phyloP scores from a whole-genome alignment of 805 yeast species.

The Nakazawaea anatomiae region DNA sequence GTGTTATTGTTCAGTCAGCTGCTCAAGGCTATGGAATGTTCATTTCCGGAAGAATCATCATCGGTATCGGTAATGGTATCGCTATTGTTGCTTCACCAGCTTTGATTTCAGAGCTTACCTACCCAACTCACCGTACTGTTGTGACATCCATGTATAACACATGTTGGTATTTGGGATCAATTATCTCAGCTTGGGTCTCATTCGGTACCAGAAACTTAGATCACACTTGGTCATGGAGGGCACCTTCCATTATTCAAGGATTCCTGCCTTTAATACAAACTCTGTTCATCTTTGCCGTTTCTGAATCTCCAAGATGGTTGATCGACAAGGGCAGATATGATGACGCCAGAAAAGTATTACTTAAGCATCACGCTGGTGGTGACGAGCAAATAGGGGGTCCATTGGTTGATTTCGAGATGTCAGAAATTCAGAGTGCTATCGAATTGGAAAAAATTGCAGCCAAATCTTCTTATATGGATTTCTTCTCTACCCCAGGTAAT shows the following conservation, averaged over 20 bases:
- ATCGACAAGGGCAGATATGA: slow-evolving; percentile 43
- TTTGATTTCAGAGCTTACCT: slow-evolving; percentile 44
- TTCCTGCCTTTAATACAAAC: slow-evolving; percentile 38
- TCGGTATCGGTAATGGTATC: slow-evolving; percentile 41
- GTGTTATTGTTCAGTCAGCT: slow-evolving; percentile 47
- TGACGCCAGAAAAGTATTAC: slow-evolving; percentile 40
- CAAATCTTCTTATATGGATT: slow-evolving; percentile 28
- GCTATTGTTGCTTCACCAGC: slow-evolving; percentile 41
- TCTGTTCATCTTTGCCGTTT: slow-evolving; percentile 30
- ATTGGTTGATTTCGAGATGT: slow-evolving; percentile 28
- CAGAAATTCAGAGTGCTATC: slow-evolving; percentile 30
- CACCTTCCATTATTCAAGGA: slow-evolving; percentile 49
- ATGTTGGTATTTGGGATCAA: slow-evolving; percentile 44
- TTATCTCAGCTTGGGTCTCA: slow-evolving; percentile 42
- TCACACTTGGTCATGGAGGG: slow-evolving; percentile 42
- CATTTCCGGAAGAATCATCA: slow-evolving; percentile 37
- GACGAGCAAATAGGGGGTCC: slow-evolving; percentile 19
- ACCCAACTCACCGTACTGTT: slow-evolving; percentile 37
- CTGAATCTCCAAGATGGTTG: slow-evolving; percentile 74
- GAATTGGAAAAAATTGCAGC: slow-evolving; percentile 29
- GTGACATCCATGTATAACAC: slow-evolving; percentile 43
- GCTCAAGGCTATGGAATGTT: slow-evolving; percentile 29
- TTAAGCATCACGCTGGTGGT: slow-evolving; percentile 31
- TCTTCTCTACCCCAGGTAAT: slow-evolving; percentile 28
- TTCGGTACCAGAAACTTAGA: slow-evolving; percentile 30